Percentiles rank a stretch among this genome's conserved stretches.
Evolutionary conservation across 2,329 filamentous ascomycete species (phyloP).

Genomic region (Gremmenia infestans): DNA sequence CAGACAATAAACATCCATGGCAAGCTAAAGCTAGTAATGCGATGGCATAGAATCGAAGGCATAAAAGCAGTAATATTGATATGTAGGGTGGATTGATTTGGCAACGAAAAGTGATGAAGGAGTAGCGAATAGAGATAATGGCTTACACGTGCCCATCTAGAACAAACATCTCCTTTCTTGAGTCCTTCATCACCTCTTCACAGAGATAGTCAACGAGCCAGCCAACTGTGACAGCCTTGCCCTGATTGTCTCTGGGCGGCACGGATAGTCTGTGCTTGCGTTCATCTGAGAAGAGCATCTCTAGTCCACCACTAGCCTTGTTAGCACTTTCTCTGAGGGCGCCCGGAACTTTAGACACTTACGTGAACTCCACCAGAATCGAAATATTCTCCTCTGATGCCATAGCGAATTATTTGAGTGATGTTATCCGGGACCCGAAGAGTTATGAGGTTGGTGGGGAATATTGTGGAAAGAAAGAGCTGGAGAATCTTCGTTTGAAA

Average conservation of each 20-base stretch:
- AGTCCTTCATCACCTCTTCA: constrained; percentile 77
- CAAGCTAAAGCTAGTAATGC: constrained; percentile 7
- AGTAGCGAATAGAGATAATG: constrained; percentile 15
- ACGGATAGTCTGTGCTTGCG: constrained; percentile 66
- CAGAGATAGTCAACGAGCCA: constrained; percentile 77
- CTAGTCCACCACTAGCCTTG: constrained; percentile 72
- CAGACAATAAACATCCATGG: constrained; percentile 6
- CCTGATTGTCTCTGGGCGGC: constrained; percentile 56
- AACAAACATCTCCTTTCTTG: constrained; percentile 82
- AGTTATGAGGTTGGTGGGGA: neutral
- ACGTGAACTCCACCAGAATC: constrained; percentile 67
- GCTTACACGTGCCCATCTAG: constrained; percentile 81
- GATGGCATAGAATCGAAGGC: constrained; percentile 2
- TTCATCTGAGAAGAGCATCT: constrained; percentile 87
- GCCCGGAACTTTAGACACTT: constrained; percentile 8
- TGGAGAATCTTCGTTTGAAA: neutral
- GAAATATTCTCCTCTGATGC: constrained; percentile 37
- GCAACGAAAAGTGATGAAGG: constrained; percentile 6
- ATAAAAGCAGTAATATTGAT: constrained; percentile 8
- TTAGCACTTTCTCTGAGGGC: constrained; percentile 1
- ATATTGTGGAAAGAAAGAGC: neutral
- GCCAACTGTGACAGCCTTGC: constrained; percentile 61
- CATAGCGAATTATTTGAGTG: constrained; percentile 13
- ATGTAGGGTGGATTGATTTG: constrained; percentile 17
- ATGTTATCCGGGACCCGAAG: neutral